These are phyloP conservation scores for Elsinoe ampelina DNA, from an alignment of 2,329 filamentous ascomycete species.

Conservation along the genomic window DNA sequence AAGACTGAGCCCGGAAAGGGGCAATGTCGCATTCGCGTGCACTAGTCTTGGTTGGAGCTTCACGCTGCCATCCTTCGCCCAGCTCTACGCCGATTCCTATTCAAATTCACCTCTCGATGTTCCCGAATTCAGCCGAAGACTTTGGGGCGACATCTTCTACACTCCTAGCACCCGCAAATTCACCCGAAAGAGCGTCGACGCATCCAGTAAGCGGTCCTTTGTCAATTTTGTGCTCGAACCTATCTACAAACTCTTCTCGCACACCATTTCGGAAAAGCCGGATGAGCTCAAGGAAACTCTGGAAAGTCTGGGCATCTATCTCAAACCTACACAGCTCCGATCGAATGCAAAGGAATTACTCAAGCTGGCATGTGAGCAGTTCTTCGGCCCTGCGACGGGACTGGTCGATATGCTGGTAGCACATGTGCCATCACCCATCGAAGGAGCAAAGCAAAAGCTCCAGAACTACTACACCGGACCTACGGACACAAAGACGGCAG, in stretches of 20 bases:
- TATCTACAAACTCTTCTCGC: conserved; percentile 94
- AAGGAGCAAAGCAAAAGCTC: conserved; percentile 66
- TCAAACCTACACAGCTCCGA: conserved; percentile 90
- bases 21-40: conserved; percentile 95
- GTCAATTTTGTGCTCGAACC: conserved; percentile 92
- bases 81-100: conserved; percentile 90
- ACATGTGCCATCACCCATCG: conserved; percentile 78
- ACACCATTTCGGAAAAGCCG: conserved; percentile 84
- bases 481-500: conserved; percentile 67
- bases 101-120: conserved; percentile 50
- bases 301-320: conserved; percentile 64
- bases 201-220: conserved; percentile 74
- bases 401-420: conserved; percentile 94
- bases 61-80: conserved; percentile 84
- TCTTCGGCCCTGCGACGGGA: conserved; percentile 80
- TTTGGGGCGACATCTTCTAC: conserved; percentile 97
- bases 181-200: conserved; percentile 75
- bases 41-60: conserved; percentile 95
- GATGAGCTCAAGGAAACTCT: conserved; percentile 74
- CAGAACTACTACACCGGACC: conserved; percentile 89
- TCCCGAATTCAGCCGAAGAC: conserved; percentile 68
- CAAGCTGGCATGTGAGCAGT: conserved; percentile 84
- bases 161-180: conserved; percentile 87
- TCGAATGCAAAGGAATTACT: conserved; percentile 81
- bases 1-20: conserved; percentile 87